Percentiles rank a stretch among this genome's conserved stretches.
Evolutionary conservation across 2,329 filamentous ascomycete genomes (phyloP).

Genomic region (Fusarium duplospermum): DNA sequence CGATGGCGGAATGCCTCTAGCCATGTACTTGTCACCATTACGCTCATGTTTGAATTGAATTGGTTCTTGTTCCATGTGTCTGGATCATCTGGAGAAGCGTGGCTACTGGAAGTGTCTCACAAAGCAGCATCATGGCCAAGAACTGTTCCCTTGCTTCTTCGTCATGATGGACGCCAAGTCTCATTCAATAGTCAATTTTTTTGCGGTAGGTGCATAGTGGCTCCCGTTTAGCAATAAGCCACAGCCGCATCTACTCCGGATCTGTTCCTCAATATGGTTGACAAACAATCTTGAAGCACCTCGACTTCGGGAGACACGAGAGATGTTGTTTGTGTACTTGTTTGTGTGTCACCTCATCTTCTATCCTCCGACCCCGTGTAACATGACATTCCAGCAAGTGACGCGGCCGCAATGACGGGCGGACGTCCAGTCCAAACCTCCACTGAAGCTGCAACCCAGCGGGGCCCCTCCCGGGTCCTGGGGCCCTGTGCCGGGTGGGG

Average conservation of each 20-base stretch:
- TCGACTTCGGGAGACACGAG: background rate
- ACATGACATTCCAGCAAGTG: background rate
- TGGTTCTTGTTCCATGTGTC: background rate
- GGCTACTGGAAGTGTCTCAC: background rate
- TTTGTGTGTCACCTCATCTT: background rate
- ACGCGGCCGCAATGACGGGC: background rate
- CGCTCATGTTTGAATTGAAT: background rate
- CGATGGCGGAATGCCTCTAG: background rate
- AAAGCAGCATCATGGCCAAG: background rate
- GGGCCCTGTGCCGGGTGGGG: slow-evolving; percentile 15
- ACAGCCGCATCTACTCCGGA: background rate
- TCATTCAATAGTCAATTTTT: background rate
- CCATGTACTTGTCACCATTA: background rate
- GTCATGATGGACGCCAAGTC: background rate
- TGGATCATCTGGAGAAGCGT: background rate
- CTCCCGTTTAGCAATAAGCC: background rate
- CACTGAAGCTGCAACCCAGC: slow-evolving; percentile 14
- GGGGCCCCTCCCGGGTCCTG: slow-evolving; percentile 17
- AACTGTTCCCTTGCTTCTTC: background rate
- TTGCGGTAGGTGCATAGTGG: background rate
- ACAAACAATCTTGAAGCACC: background rate
- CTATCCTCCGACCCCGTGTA: background rate
- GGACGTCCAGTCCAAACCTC: background rate
- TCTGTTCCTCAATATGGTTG: background rate
- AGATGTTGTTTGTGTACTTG: background rate